Conservation (phyloP, 2,329 filamentous ascomycete genomes). For the Oidium heveae region DNA sequence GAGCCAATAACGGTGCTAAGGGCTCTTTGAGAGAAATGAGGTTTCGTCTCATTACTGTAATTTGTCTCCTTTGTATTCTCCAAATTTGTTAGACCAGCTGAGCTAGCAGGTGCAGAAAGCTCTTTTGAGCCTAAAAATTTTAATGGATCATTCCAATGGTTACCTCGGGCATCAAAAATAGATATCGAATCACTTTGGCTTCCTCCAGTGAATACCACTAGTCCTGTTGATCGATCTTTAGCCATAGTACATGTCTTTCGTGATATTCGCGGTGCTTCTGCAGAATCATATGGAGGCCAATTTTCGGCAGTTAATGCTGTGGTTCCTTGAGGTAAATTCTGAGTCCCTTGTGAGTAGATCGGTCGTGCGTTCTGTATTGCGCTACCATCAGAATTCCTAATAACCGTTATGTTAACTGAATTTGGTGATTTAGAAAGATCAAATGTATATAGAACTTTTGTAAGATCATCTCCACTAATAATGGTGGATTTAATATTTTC, state of each 20-base stretch:
- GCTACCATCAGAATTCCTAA: constrained; percentile 35
- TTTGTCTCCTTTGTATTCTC: constrained; percentile 1
- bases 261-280: constrained; percentile 37
- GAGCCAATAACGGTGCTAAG: constrained; percentile 47
- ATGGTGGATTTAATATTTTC: constrained; percentile 35
- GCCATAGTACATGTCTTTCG: constrained; percentile 51
- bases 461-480: constrained; percentile 47
- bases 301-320: constrained; percentile 27
- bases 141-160: constrained; percentile 54
- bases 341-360: constrained; percentile 10
- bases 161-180: constrained; percentile 52
- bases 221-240: constrained; percentile 27
- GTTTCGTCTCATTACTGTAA: constrained; percentile 3
- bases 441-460: constrained; percentile 56
- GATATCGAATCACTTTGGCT: constrained; percentile 33
- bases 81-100: constrained; percentile 1
- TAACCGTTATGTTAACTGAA: constrained; percentile 39
- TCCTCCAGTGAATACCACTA: constrained; percentile 60
- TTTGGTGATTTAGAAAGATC: constrained; percentile 54
- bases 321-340: constrained; percentile 2
- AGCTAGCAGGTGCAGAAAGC: constrained; percentile 4
- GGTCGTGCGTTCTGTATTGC: constrained; percentile 23
- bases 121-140: constrained; percentile 6
- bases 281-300: constrained; percentile 61
- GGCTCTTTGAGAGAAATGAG: constrained; percentile 11